Evolutionary conservation across 805 yeast genomes (phyloP).

Genomic region (Wickerhamiella sorbophila): DNA sequence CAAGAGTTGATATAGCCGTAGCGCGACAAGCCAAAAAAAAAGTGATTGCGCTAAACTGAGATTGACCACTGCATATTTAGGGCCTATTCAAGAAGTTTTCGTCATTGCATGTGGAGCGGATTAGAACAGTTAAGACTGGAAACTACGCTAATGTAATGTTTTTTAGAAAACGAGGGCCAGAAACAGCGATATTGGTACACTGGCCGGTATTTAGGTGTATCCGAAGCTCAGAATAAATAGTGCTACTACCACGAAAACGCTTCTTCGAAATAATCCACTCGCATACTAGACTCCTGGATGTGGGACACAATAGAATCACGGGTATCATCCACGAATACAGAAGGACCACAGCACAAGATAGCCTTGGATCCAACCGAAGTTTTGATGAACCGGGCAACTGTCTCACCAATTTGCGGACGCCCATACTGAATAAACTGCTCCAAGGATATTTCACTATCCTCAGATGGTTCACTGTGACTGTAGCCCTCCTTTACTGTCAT

Average conservation of each 20-base stretch:
- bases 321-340: conserved; percentile 39
- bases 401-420: conserved; percentile 14
- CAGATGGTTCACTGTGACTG: not conserved
- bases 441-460: conserved; percentile 1
- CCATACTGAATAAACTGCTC: conserved; percentile 11
- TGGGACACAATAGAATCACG: conserved; percentile 28
- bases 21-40: too few relatives aligned
- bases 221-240: too few relatives aligned
- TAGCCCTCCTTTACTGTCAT: not conserved
- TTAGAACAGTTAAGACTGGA: too few relatives aligned
- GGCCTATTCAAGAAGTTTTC: too few relatives aligned
- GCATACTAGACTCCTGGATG: conserved; percentile 16
- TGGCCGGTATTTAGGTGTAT: too few relatives aligned
- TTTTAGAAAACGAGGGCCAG: too few relatives aligned
- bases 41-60: too few relatives aligned
- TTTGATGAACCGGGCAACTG: conserved; percentile 12
- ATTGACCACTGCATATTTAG: too few relatives aligned
- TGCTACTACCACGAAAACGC: conserved; percentile 27
- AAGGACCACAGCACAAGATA: conserved; percentile 47
- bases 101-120: too few relatives aligned
- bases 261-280: conserved; percentile 26
- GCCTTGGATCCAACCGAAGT: conserved; percentile 29
- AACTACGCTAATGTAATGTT: too few relatives aligned
- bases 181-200: too few relatives aligned
- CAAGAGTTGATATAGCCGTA: too few relatives aligned